Evolutionary conservation across 208 protist genomes (phyloP).

Genomic region (Wallacemonas sp.): DNA sequence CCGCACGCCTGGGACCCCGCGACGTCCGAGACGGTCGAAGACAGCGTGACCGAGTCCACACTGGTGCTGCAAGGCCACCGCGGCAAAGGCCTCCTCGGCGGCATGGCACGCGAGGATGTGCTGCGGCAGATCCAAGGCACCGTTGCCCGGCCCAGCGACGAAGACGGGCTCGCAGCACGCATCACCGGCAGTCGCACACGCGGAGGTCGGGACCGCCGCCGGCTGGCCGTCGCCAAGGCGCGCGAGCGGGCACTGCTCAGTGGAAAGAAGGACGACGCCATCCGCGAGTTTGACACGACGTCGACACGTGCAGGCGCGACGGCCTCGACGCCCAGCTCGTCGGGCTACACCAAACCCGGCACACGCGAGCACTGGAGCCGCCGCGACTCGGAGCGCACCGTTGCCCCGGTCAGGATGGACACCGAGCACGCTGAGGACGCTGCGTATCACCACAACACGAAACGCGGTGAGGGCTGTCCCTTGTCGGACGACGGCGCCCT

Average conservation of each 20-base stretch:
- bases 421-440: conserved; percentile 37
- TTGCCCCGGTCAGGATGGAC: conserved; percentile 46
- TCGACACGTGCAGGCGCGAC: no score
- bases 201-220: not conserved
- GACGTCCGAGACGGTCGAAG: conserved; percentile 45
- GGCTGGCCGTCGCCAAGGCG: conserved; percentile 7
- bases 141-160: conserved; percentile 44
- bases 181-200: conserved; percentile 7
- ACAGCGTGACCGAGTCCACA: conserved; percentile 34
- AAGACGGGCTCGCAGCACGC: conserved; percentile 35
- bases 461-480: conserved; percentile 71
- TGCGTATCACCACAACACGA: conserved; percentile 64
- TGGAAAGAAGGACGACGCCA: not conserved
- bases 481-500: conserved; percentile 44
- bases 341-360: not conserved
- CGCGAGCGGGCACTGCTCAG: not conserved
- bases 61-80: conserved; percentile 23
- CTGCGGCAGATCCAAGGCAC: conserved; percentile 52
- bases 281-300: not conserved
- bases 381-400: conserved; percentile 24
- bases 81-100: conserved; percentile 23
- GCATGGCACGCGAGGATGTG: conserved; percentile 5
- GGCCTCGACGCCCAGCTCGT: not conserved
- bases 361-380: conserved; percentile 11
- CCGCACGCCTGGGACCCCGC: conserved; percentile 79